Evolutionary conservation across 1,284 basidiomycete species (phyloP).

Genomic region (Sporisorium reilianum): DNA sequence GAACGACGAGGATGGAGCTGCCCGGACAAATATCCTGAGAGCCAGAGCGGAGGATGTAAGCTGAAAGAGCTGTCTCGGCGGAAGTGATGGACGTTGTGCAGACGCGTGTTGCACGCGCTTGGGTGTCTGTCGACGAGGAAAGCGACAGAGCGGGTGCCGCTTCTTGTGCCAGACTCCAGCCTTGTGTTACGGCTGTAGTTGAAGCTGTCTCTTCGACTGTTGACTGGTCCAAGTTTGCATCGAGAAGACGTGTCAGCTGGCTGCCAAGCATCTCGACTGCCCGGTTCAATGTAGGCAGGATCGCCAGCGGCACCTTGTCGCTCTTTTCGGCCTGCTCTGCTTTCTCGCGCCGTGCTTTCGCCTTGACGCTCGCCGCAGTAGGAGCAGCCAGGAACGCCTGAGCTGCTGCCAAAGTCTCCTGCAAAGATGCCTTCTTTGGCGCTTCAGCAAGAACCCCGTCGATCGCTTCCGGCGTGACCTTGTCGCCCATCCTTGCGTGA

Average conservation of each 20-base stretch:
- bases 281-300: conserved; percentile 13
- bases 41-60: conserved; percentile 7
- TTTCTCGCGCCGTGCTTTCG: not conserved
- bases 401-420: conserved; percentile 15
- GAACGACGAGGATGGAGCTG: conserved; percentile 14
- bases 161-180: conserved; percentile 8
- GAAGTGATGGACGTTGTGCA: conserved; percentile 9
- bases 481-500: conserved; percentile 6
- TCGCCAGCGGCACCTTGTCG: conserved; percentile 10
- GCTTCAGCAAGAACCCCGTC: not conserved
- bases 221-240: conserved; percentile 7
- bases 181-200: not conserved
- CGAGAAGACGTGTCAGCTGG: conserved; percentile 15
- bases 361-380: not conserved
- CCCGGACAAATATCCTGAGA: not conserved
- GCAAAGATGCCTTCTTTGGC: not conserved
- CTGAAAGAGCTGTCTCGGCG: conserved; percentile 6
- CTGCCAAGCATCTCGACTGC: conserved; percentile 26
- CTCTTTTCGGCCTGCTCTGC: not conserved
- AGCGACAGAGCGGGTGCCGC: conserved; percentile 19
- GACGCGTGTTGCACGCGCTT: conserved; percentile 2
- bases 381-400: conserved; percentile 15
- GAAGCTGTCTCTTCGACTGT: conserved; percentile 1
- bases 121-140: conserved; percentile 2
- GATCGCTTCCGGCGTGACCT: conserved; percentile 7